Evolutionary conservation across 2,329 filamentous ascomycete genomes (phyloP).

Genomic region (Eutypella sp.): DNA sequence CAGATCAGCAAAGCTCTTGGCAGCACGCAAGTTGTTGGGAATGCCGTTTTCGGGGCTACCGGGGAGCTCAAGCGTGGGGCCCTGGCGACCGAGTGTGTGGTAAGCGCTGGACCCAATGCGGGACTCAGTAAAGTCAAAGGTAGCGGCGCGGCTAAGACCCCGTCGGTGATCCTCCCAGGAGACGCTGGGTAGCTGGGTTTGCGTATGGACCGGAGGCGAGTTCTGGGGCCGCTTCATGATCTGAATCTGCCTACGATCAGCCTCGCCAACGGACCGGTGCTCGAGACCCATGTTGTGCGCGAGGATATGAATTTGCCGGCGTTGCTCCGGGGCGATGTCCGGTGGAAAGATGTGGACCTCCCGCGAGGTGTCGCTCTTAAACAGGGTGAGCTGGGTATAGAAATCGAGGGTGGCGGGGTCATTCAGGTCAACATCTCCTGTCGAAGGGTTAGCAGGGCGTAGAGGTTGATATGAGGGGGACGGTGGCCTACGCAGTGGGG

Average conservation of each 20-base stretch:
- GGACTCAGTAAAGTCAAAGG: conserved; percentile 87
- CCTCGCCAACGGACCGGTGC: conserved; percentile 84
- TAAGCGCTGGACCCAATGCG: conserved; percentile 63
- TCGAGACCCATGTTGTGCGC: conserved; percentile 92
- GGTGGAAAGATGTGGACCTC: conserved; percentile 83
- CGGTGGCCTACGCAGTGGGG: conserved; percentile 40
- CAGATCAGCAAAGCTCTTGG: conserved; percentile 94
- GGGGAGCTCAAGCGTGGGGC: conserved; percentile 81
- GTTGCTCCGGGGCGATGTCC: conserved; percentile 74
- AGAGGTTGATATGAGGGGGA: neutral
- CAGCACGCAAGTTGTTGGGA: conserved; percentile 79
- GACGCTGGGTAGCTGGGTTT: conserved; percentile 53
- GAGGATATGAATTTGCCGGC: conserved; percentile 86
- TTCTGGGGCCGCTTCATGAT: conserved; percentile 67
- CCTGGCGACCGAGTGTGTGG: conserved; percentile 72
- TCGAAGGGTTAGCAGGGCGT: conserved; percentile 8
- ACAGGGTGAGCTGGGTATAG: conserved; percentile 85
- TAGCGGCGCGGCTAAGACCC: conserved; percentile 87
- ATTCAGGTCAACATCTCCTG: conserved; percentile 78
- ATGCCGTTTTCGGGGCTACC: conserved; percentile 66
- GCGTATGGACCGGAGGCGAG: conserved; percentile 49
- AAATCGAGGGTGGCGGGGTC: conserved; percentile 81
- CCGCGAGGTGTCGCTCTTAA: conserved; percentile 72
- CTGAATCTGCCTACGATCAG: conserved; percentile 83
- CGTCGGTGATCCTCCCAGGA: conserved; percentile 74